A percentile compares a stretch with the other conserved stretches of the same genome.
These are phyloP conservation scores for Anthracocystis walkeri DNA, from an alignment of 1,284 basidiomycete species.

Conservation along the genomic window DNA sequence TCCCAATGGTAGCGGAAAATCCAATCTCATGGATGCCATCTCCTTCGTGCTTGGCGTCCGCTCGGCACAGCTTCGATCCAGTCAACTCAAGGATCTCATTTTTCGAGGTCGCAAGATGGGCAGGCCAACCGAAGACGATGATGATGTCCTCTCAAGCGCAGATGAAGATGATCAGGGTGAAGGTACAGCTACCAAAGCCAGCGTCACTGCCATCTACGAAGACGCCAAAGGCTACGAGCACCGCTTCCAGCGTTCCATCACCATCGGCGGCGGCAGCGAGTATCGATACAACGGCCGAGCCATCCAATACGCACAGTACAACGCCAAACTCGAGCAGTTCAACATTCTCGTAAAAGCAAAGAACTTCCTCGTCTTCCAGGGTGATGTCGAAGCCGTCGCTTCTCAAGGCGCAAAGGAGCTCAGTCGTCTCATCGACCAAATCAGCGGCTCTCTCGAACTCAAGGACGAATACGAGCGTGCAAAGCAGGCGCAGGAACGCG, in stretches of 20 bases:
- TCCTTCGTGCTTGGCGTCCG: slow-evolving; percentile 98
- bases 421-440: slow-evolving; percentile 91
- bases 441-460: slow-evolving; percentile 80
- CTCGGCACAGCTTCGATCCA: slow-evolving; percentile 89
- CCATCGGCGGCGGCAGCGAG: slow-evolving; percentile 80
- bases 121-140: slow-evolving; percentile 70
- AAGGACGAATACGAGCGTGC: slow-evolving; percentile 89
- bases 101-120: slow-evolving; percentile 85
- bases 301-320: slow-evolving; percentile 60
- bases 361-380: slow-evolving; percentile 97
- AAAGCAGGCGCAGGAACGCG: slow-evolving; percentile 85
- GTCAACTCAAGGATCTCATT: slow-evolving; percentile 92
- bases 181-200: slow-evolving; percentile 88
- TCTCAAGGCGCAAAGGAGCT: slow-evolving; percentile 93
- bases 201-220: slow-evolving; percentile 91
- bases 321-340: slow-evolving; percentile 61
- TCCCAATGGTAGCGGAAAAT: slow-evolving; percentile 98
- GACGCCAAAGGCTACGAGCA: slow-evolving; percentile 84
- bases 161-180: slow-evolving; percentile 76
- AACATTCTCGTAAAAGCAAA: slow-evolving; percentile 99
- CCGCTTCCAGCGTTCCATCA: slow-evolving; percentile 87
- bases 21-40: slow-evolving; percentile 99
- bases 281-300: slow-evolving; percentile 65
- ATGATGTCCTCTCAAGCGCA: slow-evolving; percentile 51
- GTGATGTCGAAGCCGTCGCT: slow-evolving; percentile 97